Evolutionary conservation across 441 rosid genomes (phyloP), one percentile per base, ranked within the genome.

Genomic region (Euphorbia celastroides): DNA sequence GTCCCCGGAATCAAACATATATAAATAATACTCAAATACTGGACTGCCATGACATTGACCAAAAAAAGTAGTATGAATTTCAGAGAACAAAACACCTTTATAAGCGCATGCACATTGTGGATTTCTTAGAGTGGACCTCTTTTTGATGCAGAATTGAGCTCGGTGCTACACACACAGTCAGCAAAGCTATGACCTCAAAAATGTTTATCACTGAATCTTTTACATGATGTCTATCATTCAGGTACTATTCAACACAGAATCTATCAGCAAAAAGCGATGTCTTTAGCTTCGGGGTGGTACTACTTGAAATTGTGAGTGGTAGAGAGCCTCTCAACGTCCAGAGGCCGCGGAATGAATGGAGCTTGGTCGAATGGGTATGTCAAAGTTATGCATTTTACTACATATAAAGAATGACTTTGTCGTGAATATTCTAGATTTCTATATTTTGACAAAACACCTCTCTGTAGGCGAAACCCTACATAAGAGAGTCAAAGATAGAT

Each of bases 281-380:
- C 77, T 88, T 83, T 69, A 86, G 95, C 81, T 88, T 84, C 57
- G 92, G 90, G 34, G 92, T 86, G 30, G 92, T 86, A 74, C 82
- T 88, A 28, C 90, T 88, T 7, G 88, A 88, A 75, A 88, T 86
- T 31, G 76, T 86, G 46, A 84, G 90, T 20, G 90, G 92, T 26
- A 77, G 88, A 65, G 95, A 86, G 76, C 95, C 95, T 72, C 86
- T 88, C 60, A 83, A 88, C 75, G 73, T 84, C 71, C 83, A 81
- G 25, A 79, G 95, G 82, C 90, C 92, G 8, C 78, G 83, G 32
- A 79, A 79, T 5, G 92, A 86, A 64, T 84, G 92, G 95, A 88
- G 92, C 76, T 80, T 88, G 77, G 87, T 88, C 57, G 95, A 88
- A 86, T 88, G 92, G 95, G 95, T 86, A 83, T 25, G 73, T 70